Conservation (phyloP, 169 alveolate genomes). For the Theileria orientalis region DNA sequence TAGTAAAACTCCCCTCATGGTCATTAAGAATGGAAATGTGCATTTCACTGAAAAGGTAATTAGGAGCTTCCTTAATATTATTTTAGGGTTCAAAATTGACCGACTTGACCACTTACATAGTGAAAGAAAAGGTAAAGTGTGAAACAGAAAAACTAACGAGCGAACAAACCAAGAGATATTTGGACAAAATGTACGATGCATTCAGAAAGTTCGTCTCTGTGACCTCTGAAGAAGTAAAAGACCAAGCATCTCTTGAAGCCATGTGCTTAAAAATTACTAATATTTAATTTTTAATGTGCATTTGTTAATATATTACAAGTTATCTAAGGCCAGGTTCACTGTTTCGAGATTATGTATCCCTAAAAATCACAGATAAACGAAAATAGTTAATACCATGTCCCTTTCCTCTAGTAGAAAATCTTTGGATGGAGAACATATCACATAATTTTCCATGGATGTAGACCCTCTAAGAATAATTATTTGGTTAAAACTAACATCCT, state of each 20-base stretch:
- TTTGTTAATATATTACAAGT: no score
- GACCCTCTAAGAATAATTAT: neutral
- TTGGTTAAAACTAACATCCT: slow-evolving; percentile 21
- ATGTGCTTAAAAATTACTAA: neutral
- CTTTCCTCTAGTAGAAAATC: slow-evolving; percentile 17
- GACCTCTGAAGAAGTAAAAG: neutral
- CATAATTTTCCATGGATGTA: slow-evolving; percentile 44
- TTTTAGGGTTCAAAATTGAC: slow-evolving; percentile 11
- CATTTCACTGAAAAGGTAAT: neutral
- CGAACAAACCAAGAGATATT: slow-evolving; percentile 2
- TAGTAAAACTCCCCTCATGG: neutral
- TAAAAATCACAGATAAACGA: neutral
- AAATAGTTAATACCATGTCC: slow-evolving; percentile 43
- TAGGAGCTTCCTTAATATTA: neutral
- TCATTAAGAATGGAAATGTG: neutral
- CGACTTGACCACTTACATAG: neutral
- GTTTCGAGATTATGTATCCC: slow-evolving; percentile 36
- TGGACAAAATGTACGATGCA: neutral
- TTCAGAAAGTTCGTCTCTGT: slow-evolving; percentile 6
- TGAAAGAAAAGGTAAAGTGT: neutral
- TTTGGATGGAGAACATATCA: slow-evolving; percentile 49
- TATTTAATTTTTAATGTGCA: neutral
- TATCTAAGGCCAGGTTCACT: no score
- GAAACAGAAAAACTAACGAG: neutral
- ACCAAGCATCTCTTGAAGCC: neutral